phyloP scores from a whole-genome alignment of 345 rosid species.

The Eucalyptus viminalis region DNA sequence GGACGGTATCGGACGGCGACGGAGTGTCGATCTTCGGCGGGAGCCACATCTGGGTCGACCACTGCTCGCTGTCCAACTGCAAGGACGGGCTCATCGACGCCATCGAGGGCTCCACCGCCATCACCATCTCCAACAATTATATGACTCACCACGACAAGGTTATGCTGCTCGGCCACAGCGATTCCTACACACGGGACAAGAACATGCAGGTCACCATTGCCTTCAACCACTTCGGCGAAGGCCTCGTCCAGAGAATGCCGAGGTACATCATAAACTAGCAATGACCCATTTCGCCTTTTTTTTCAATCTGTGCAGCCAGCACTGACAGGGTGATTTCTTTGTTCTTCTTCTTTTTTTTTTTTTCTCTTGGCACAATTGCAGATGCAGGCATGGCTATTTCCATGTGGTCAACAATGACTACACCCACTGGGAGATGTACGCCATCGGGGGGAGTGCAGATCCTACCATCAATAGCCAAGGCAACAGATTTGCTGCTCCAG shows the following conservation, averaged over 20 bases:
- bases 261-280: background rate
- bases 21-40: conserved; percentile 73
- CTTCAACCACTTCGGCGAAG: conserved; percentile 84
- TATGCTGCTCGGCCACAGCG: conserved; percentile 74
- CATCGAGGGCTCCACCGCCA: conserved; percentile 60
- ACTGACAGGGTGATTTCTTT: background rate
- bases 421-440: conserved; percentile 89
- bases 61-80: conserved; percentile 63
- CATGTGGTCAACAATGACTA: conserved; percentile 94
- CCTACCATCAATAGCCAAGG: conserved; percentile 91
- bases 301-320: background rate
- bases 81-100: conserved; percentile 67
- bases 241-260: conserved; percentile 40
- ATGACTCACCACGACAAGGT: conserved; percentile 83
- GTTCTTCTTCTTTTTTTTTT: background rate
- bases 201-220: conserved; percentile 84
- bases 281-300: background rate
- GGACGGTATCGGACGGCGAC: conserved; percentile 76
- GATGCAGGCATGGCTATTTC: conserved; percentile 78
- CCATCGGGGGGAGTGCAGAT: conserved; percentile 74
- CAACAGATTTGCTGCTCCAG: conserved; percentile 62
- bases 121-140: conserved; percentile 65
- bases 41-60: conserved; percentile 84
- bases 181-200: conserved; percentile 52
- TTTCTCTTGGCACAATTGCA: conserved; percentile 1